Base-by-base conservation (phyloP, 140 eudicot species). In the Senecio squalidus region DNA sequence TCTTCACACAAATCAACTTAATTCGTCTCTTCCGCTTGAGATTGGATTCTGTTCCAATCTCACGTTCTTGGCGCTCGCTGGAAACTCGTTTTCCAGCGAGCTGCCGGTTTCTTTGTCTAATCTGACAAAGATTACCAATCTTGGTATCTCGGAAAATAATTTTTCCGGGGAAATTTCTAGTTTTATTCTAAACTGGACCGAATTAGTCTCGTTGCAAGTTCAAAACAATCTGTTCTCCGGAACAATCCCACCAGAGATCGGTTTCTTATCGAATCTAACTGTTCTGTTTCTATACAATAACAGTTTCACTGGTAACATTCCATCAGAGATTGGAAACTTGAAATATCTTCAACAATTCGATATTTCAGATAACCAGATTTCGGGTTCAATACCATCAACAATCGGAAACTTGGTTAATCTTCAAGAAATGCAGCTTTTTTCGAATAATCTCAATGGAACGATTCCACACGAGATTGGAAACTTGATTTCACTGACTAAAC, bases 401-500 rank as follows among this genome's bases (percentile, higher is more conserved):
- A 62, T 86, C 20, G 83, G 93, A 27, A 77, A 79, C 48, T 77
- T 89, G 53, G 53, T 55, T 10, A 72, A 54, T 27, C 80, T 89
- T 26, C 6, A 13, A 11, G 7, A 51, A 13, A n/a, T 89, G 27
- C 64, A 85, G 43, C 84, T 89, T 38, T 74, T 65, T 57, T 60
- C 61, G 30, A 89, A 89, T 67, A 67, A 80, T 70, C 82, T 89
- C 3, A 74, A 40, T 49, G 95, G 97, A 76, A 66, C 57, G 0
- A 43, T 92, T 36, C 89, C 95, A 23, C 75, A 73, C 0, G 83
- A 67, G 69, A 63, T 92, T 2, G 95, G 95, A 69, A 79, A 87
- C 20, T 68, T 92, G 68, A 68, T 79, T 24, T 65, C 59, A 5
- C 63, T 91, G 67, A 40, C 15, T 7, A 24, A 14, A 27, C 80